Evolutionary conservation across 176 grass and related monocot genomes (phyloP).

Genomic region (Rhynchospora breviuscula): DNA sequence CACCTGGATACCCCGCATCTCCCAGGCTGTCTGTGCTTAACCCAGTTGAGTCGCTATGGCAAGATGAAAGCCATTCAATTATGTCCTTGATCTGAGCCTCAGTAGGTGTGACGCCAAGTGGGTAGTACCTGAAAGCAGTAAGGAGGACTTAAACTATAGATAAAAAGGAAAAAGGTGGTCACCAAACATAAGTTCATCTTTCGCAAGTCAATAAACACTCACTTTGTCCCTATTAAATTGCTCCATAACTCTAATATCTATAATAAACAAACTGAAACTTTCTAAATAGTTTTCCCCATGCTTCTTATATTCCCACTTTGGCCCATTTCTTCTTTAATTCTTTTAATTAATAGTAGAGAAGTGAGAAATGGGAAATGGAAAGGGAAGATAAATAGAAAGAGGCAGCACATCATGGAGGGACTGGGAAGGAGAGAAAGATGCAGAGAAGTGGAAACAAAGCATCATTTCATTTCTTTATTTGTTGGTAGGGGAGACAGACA

Average conservation of each 20-base stretch:
- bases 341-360: neutral
- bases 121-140: constrained; percentile 44
- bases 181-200: neutral
- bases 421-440: neutral
- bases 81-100: constrained; percentile 92
- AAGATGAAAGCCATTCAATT: constrained; percentile 61
- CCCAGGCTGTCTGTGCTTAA: constrained; percentile 90
- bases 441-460: neutral
- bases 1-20: constrained; percentile 77
- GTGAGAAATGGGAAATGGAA: neutral
- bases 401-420: neutral
- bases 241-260: neutral
- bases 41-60: constrained; percentile 78
- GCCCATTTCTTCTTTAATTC: neutral
- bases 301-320: neutral
- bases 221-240: neutral
- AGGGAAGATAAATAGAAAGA: neutral
- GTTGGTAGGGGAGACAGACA: neutral
- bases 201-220: neutral
- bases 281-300: neutral
- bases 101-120: constrained; percentile 69
- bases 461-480: neutral
- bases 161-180: neutral
- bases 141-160: neutral
- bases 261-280: neutral